phyloP scores from a whole-genome alignment of 2,329 filamentous ascomycete species.

The Verticillium nubilum region DNA sequence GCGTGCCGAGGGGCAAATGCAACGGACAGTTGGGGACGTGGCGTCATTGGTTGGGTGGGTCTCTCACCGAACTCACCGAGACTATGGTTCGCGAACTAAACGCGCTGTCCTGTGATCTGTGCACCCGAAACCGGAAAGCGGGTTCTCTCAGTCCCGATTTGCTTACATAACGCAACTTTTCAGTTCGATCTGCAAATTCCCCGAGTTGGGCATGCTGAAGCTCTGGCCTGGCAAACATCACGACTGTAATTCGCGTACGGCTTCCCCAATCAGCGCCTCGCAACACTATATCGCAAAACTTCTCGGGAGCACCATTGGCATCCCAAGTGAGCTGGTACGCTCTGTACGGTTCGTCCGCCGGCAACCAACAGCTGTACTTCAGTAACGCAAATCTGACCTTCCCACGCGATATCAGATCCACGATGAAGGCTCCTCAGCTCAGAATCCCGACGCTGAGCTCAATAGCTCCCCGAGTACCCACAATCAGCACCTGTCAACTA shows the following conservation, averaged over 20 bases:
- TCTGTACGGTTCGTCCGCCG: not conserved
- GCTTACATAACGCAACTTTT: not conserved
- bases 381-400: not conserved
- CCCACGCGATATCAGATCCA: constrained; percentile 1
- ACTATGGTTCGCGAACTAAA: not conserved
- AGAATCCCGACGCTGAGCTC: constrained; percentile 7
- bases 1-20: not conserved
- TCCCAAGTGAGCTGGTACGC: not conserved
- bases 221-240: not conserved
- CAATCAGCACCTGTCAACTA: constrained; percentile 26
- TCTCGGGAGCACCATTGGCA: not conserved
- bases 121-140: not conserved
- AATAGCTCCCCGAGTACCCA: constrained; percentile 13
- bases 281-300: not conserved
- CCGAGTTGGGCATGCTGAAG: not conserved
- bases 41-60: not conserved
- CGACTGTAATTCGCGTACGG: not conserved
- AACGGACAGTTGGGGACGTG: not conserved
- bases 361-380: not conserved
- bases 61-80: not conserved
- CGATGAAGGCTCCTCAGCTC: constrained; percentile 11
- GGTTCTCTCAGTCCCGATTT: not conserved
- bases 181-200: not conserved
- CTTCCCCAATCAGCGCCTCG: not conserved
- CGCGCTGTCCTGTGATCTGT: not conserved